Evolutionary conservation across 2,329 filamentous ascomycete genomes (phyloP), one percentile per base, ranked within the genome.

Genomic region (Nothopassalora personata): DNA sequence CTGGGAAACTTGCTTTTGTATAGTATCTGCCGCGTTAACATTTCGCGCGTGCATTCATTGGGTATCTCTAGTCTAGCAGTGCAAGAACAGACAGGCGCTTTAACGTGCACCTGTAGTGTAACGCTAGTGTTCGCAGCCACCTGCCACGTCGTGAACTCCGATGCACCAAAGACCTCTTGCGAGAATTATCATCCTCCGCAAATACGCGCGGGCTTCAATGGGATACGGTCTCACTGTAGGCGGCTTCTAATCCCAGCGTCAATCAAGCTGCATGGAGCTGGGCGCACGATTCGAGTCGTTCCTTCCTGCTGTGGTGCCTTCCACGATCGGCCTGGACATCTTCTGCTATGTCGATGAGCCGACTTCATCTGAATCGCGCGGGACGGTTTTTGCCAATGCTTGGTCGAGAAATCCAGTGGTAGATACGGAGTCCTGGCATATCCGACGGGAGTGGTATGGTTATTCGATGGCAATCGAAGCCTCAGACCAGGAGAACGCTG

Each of bases 401-500:
- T 15, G 15, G 23, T 13, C 10, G 34, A 36, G 34, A 11, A 15
- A 1, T 11, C 34, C 10, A 36, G 4, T 43, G 39, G 39, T 15
- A 3, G 18, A 13, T 15, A 4, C 15, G n/a, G 13, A 43, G 15
- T 6, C 23, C 23, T 23, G 23, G 23, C 3, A 23, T 23, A 43
- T 43, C 39, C 18, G 13, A 15, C 39, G 8, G 3, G 13, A n/a
- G 13, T n/a, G 39, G 46, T 49, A 9, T 49, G 5, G 19, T 27
- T 49, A 15, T 28, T 13, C 18, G 19, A 28, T 5, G 10, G 6
- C 46, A 11, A 49, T 5, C 11, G 15, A 19, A 15, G 45, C 43
- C 28, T 62, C 60, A 62, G n/a, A 62, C 60, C 39, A 62, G 49
- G 15, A 62, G 51, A 46, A 62, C 60, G 31, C 60, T 62, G 50